phyloP scores from a whole-genome alignment of 2,329 filamentous ascomycete genomes.

The Metarhizium rileyi region DNA sequence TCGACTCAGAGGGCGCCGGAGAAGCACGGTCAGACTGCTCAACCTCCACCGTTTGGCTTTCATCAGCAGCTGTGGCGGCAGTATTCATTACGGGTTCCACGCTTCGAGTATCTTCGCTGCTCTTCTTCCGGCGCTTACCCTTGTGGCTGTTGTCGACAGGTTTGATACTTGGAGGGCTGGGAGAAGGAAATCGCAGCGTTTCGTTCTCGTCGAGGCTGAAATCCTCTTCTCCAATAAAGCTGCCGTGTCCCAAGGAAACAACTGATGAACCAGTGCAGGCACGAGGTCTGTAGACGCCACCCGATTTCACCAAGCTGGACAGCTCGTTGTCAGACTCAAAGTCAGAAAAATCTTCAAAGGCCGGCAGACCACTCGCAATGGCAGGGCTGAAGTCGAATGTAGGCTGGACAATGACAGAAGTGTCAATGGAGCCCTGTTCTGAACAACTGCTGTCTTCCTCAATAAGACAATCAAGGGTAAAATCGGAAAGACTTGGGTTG shows the following conservation, averaged over 20 bases:
- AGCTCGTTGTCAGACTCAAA: slow-evolving; percentile 89
- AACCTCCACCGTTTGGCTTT: slow-evolving; percentile 23
- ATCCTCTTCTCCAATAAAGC: slow-evolving; percentile 66
- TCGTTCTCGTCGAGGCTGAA: slow-evolving; percentile 65
- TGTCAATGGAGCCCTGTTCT: slow-evolving; percentile 40
- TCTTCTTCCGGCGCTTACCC: slow-evolving; percentile 49
- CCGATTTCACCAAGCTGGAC: slow-evolving; percentile 54
- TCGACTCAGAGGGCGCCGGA: slow-evolving; percentile 28
- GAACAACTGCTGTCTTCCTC: slow-evolving; percentile 49
- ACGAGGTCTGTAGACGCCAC: slow-evolving; percentile 60
- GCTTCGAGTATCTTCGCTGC: slow-evolving; percentile 29
- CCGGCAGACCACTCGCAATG: slow-evolving; percentile 51
- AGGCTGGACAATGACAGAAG: slow-evolving; percentile 27
- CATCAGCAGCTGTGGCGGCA: slow-evolving; percentile 16
- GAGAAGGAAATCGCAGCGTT: slow-evolving; percentile 47
- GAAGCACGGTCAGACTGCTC: slow-evolving; percentile 25
- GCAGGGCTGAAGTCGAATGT: slow-evolving; percentile 43
- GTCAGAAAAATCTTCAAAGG: slow-evolving; percentile 80
- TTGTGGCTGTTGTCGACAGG: slow-evolving; percentile 37
- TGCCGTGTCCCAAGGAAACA: slow-evolving; percentile 62
- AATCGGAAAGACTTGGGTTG: slow-evolving; percentile 47
- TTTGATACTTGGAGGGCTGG: slow-evolving; percentile 39
- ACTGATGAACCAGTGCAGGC: slow-evolving; percentile 59
- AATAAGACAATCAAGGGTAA: slow-evolving; percentile 54
- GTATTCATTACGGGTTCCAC: slow-evolving; percentile 33